Conservation (phyloP, 805 yeast species). For the Metschnikowia henanensis region DNA sequence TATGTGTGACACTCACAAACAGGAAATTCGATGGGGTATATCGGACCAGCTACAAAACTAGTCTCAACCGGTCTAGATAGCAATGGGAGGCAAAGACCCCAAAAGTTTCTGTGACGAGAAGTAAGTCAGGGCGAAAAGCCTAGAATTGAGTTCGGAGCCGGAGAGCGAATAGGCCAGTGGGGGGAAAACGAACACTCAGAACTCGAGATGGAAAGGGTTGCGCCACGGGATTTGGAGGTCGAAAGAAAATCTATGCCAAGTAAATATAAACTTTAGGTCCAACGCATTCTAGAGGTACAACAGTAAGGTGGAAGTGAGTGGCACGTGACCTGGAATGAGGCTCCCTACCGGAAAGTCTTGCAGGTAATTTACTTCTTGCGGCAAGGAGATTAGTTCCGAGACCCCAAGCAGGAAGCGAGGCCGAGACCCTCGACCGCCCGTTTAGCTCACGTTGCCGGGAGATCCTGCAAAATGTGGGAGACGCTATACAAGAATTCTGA, state of each 20-base stretch:
- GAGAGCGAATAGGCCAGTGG: background rate
- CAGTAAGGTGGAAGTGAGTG: conserved; percentile 4
- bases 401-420: conserved; percentile 1
- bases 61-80: no score
- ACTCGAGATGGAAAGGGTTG: background rate
- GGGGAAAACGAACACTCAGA: background rate
- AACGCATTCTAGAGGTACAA: conserved; percentile 5
- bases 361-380: conserved; percentile 2
- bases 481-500: no score
- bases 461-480: background rate
- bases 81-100: conserved; percentile 7
- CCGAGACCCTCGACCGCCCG: background rate
- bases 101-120: background rate
- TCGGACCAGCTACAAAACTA: no score
- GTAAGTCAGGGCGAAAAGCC: background rate
- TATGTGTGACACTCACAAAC: no score
- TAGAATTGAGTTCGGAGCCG: background rate
- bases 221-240: background rate
- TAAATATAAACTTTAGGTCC: background rate
- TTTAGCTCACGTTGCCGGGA: background rate
- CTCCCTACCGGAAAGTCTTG: background rate
- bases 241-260: conserved; percentile 1
- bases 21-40: no score
- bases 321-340: conserved; percentile 5
- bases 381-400: background rate